Conservation (phyloP, 1,139 yeast genomes). For the Yamadazyma dushanensis region DNA sequence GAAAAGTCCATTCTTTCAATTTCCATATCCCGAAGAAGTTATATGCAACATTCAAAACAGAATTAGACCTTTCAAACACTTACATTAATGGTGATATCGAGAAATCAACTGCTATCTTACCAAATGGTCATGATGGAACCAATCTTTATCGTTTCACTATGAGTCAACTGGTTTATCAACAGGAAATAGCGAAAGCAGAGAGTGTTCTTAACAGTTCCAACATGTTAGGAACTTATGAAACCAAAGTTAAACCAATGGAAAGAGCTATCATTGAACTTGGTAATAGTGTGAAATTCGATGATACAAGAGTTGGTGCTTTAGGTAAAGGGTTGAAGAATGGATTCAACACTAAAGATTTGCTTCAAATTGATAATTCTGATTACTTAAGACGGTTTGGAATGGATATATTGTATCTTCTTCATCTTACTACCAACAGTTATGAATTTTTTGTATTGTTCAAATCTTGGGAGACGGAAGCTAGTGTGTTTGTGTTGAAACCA, state of each 20-base stretch:
- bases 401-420: constrained; percentile 69
- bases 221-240: constrained; percentile 75
- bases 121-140: constrained; percentile 64
- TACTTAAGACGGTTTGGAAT: constrained; percentile 57
- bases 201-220: constrained; percentile 65
- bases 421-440: constrained; percentile 72
- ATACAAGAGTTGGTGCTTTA: constrained; percentile 73
- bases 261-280: constrained; percentile 83
- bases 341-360: constrained; percentile 64
- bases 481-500: constrained; percentile 68
- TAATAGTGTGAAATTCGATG: constrained; percentile 65
- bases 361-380: constrained; percentile 43
- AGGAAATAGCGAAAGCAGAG: constrained; percentile 58
- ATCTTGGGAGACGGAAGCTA: constrained; percentile 58
- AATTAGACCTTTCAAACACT: constrained; percentile 41
- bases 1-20: constrained; percentile 69
- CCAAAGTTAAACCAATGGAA: constrained; percentile 65
- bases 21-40: constrained; percentile 75
- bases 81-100: constrained; percentile 60
- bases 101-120: constrained; percentile 59
- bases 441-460: constrained; percentile 71
- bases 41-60: constrained; percentile 64
- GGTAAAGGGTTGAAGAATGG: constrained; percentile 88
- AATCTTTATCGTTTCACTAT: constrained; percentile 63
- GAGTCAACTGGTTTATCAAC: constrained; percentile 62